Evolutionary conservation across 345 rosid genomes (phyloP).

Genomic region (Nephelium lappaceum): DNA sequence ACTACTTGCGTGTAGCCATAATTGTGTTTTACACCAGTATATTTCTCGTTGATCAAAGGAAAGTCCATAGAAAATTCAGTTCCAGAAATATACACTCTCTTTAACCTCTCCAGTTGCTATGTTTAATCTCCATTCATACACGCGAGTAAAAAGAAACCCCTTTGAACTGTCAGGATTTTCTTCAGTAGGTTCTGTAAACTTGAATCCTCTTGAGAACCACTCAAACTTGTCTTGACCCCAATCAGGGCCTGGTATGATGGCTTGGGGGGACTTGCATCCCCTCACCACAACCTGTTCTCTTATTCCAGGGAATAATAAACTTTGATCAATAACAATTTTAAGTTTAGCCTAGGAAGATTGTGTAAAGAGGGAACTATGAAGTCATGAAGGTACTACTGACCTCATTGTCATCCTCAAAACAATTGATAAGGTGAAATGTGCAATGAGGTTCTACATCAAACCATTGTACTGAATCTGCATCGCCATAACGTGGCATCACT

Average conservation of each 20-base stretch:
- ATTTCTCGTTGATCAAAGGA: conserved; percentile 44
- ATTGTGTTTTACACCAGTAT: conserved; percentile 38
- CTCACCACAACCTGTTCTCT: conserved; percentile 42
- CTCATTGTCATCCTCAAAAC: conserved; percentile 55
- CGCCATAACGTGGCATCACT: conserved; percentile 58
- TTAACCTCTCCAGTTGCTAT: conserved; percentile 30
- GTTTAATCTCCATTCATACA: conserved; percentile 50
- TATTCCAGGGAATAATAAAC: not conserved
- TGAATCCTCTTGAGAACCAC: conserved; percentile 41
- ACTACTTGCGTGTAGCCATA: conserved; percentile 49
- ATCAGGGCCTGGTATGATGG: conserved; percentile 46
- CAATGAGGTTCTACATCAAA: conserved; percentile 44
- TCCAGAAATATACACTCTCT: conserved; percentile 39
- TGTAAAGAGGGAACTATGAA: too few species aligned
- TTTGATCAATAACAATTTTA: not conserved
- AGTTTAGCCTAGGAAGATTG: not conserved
- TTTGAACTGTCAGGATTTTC: not conserved
- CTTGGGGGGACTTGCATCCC: conserved; percentile 45
- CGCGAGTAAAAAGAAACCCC: conserved; percentile 25
- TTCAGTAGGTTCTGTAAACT: conserved; percentile 5
- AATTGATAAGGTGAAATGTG: conserved; percentile 48
- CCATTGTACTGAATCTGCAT: conserved; percentile 48
- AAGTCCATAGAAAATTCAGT: conserved; percentile 40
- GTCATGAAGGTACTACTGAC: conserved; percentile 21
- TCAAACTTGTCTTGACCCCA: conserved; percentile 32